Base-by-base conservation (phyloP, 2,329 filamentous ascomycete species). In the Colletotrichum chrysophilum region DNA sequence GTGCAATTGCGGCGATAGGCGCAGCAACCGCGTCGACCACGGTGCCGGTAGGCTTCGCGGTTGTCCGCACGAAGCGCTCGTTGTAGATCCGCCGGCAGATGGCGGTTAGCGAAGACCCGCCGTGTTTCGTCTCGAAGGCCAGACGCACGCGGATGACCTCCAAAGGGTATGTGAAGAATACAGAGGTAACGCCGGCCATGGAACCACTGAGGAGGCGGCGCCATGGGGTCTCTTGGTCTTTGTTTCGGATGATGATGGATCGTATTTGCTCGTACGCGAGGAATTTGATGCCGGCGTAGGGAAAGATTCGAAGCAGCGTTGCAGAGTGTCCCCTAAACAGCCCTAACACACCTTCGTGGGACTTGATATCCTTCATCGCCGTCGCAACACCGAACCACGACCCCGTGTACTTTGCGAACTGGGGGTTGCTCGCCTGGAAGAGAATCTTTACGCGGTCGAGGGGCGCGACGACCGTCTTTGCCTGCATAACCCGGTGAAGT, bases 381-480 rank as follows among this genome's bases (percentile, higher is more conserved):
- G 90, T 90, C n/a, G 91, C 91, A 24, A 98, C 92, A 65, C 97
- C 97, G 71, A 91, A 91, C 94, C 96, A 98, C 56, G 94, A 96
- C 55, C 96, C 95, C 2, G 95, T 93, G 83, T 98, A 99, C 86
- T 98, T 98, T 70, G 94, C 91, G 83, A 98, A 99, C 79, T 97
- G 94, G 4, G 97, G 97, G 81, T 97, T 98, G 81, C 94, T 95
- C 68, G 97, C 94, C 84, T 99, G 97, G 87, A 99, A 98, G 56
- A 99, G 94, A 82, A 99, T 99, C 87, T 99, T 99, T 81, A 99
- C 97, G 79, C 97, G 94, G 86, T 99, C 97, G 78, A 99, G 94
- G 28, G 97, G 97, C 28, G 96, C 97, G 48, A 99, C 97, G 8
- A 98, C 89, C 0, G 96, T 98, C 89, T 99, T 99, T 77, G 94